phyloP scores from a whole-genome alignment of 148 eudicot genomes.

The Mesembryanthemum crystallinum region DNA sequence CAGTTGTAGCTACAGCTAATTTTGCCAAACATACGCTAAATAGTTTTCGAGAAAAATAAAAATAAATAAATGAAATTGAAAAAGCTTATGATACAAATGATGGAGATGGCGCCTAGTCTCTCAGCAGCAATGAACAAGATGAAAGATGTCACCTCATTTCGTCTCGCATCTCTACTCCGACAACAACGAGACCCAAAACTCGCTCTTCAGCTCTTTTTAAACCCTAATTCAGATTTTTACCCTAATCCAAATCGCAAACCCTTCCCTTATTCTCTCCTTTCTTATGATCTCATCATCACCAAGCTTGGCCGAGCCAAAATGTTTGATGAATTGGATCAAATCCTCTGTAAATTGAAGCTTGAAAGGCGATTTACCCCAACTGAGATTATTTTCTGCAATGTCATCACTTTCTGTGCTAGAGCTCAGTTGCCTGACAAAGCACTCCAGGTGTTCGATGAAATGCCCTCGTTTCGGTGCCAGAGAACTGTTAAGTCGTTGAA shows the following conservation, averaged over 20 bases:
- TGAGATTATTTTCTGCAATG: constrained; percentile 69
- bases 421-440: constrained; percentile 50
- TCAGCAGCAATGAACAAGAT: constrained; percentile 38
- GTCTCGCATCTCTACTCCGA: constrained; percentile 59
- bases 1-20: too few species aligned
- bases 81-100: too few species aligned
- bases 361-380: constrained; percentile 49
- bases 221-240: constrained; percentile 56
- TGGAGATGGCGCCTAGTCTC: too few species aligned
- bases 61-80: too few species aligned
- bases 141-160: constrained; percentile 50
- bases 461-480: constrained; percentile 50
- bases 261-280: constrained; percentile 53
- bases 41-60: too few species aligned
- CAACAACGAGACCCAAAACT: constrained; percentile 55
- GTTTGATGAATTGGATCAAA: constrained; percentile 56
- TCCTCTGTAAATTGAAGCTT: constrained; percentile 47
- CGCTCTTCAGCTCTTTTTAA: constrained; percentile 66
- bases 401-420: constrained; percentile 51
- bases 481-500: constrained; percentile 67
- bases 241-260: constrained; percentile 36
- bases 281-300: constrained; percentile 71
- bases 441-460: constrained; percentile 45
- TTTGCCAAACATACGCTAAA: too few species aligned
- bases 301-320: constrained; percentile 78